Evolutionary conservation across 148 eudicot species (phyloP).

Genomic region (Rhododendron henanense): DNA sequence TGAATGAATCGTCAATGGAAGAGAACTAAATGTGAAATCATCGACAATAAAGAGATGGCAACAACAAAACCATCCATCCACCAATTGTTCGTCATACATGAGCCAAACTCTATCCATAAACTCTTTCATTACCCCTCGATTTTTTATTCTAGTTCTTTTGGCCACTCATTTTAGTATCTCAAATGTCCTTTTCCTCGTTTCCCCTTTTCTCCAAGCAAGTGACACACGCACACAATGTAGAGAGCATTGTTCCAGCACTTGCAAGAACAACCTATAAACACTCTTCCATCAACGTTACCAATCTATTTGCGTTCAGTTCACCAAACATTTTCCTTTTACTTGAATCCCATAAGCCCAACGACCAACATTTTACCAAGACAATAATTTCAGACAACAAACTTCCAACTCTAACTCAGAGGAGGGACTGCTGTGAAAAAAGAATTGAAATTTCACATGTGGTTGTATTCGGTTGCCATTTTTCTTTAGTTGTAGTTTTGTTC

Average conservation of each 20-base stretch:
- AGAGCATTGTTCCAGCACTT: neutral
- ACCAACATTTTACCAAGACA: neutral
- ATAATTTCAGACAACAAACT: neutral
- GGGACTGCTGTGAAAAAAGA: neutral
- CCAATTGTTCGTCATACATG: too few species aligned
- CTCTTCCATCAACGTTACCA: neutral
- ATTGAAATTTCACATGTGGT: neutral
- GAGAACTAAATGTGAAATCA: too few species aligned
- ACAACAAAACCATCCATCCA: too few species aligned
- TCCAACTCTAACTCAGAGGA: constrained; percentile 1
- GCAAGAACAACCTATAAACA: neutral
- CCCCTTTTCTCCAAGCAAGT: neutral
- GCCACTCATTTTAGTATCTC: neutral
- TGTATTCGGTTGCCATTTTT: too few species aligned
- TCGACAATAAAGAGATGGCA: too few species aligned
- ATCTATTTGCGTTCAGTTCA: neutral
- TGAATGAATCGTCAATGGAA: too few species aligned
- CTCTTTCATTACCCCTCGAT: too few species aligned
- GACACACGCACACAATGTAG: neutral
- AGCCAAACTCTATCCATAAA: too few species aligned
- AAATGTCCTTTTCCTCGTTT: constrained; percentile 7
- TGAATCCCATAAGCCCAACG: neutral
- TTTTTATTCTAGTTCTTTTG: neutral
- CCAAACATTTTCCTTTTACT: neutral
- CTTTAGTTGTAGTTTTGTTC: too few species aligned